phyloP scores from a whole-genome alignment of 148 eudicot species.

The Chenopodium quinoa region DNA sequence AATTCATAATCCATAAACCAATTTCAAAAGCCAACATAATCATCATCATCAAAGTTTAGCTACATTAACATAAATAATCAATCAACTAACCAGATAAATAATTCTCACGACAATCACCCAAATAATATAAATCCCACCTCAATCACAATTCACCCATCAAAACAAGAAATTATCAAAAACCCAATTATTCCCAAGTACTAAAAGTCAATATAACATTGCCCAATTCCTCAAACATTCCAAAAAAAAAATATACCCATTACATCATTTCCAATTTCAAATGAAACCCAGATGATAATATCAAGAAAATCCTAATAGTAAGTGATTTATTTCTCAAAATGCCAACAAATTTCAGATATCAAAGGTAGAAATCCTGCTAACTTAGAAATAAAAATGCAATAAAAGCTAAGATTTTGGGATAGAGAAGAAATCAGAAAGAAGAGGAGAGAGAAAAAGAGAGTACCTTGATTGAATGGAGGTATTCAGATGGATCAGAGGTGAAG shows the following conservation, averaged over 20 bases:
- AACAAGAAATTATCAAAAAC: slow-evolving; percentile 17
- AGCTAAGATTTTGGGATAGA: not conserved
- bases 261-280: not conserved
- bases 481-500: slow-evolving; percentile 23
- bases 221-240: slow-evolving; percentile 7
- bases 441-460: slow-evolving; percentile 17
- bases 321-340: slow-evolving; percentile 4
- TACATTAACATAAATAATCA: slow-evolving; percentile 9
- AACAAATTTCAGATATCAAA: not conserved
- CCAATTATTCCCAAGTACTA: not conserved
- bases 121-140: slow-evolving; percentile 12
- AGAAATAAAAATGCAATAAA: not conserved
- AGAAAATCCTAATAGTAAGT: not conserved
- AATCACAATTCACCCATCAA: slow-evolving; percentile 14
- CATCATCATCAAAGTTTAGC: not conserved
- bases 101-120: slow-evolving; percentile 16
- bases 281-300: not conserved
- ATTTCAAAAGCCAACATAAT: not conserved
- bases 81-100: not conserved
- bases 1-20: slow-evolving; percentile 17
- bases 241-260: not conserved
- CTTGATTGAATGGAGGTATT: slow-evolving; percentile 38
- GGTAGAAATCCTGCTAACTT: not conserved
- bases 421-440: not conserved
- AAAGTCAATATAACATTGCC: slow-evolving; percentile 20